phyloP scores from a whole-genome alignment of 139 green algal species.

The Chlamydomonas incerta region DNA sequence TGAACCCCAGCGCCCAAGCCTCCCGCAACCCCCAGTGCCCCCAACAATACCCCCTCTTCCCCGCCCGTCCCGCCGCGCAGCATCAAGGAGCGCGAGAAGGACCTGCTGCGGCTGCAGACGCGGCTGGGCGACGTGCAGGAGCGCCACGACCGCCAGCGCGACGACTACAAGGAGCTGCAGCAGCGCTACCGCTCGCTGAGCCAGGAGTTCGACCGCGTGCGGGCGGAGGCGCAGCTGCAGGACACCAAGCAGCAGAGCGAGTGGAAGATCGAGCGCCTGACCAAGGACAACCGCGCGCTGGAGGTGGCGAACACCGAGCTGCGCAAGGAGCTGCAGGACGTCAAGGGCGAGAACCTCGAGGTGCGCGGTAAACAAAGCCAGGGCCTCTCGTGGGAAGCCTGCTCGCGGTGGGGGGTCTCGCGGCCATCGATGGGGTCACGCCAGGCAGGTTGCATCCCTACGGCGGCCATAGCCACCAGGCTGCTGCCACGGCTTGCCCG shows the following conservation, averaged over 20 bases:
- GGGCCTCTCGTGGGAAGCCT: no score
- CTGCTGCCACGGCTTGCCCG: no score
- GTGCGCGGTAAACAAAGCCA: no score
- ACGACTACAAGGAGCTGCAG: constrained; percentile 48
- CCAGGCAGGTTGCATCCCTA: no score
- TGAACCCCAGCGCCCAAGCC: no score
- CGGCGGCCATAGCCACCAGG: no score
- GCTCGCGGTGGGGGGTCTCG: no score
- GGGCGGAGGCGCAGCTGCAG: constrained; percentile 40
- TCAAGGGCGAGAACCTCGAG: constrained; percentile 74
- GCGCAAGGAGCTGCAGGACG: constrained; percentile 52
- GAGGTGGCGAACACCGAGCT: constrained; percentile 67
- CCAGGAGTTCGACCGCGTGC: constrained; percentile 25
- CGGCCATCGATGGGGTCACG: no score
- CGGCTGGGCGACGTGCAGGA: constrained; percentile 44
- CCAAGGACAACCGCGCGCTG: constrained; percentile 65
- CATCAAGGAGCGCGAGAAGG: constrained; percentile 26
- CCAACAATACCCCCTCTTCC: no score
- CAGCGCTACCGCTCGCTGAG: constrained; percentile 39
- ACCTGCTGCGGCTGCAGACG: constrained; percentile 24
- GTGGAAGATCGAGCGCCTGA: constrained; percentile 74
- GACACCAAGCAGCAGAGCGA: constrained; percentile 65
- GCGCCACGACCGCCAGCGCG: constrained; percentile 22
- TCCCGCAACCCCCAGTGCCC: no score
- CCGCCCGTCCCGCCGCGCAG: neutral